Base-by-base conservation (phyloP, 352 stramenopile species). In the Phytopythium kandeliae region DNA sequence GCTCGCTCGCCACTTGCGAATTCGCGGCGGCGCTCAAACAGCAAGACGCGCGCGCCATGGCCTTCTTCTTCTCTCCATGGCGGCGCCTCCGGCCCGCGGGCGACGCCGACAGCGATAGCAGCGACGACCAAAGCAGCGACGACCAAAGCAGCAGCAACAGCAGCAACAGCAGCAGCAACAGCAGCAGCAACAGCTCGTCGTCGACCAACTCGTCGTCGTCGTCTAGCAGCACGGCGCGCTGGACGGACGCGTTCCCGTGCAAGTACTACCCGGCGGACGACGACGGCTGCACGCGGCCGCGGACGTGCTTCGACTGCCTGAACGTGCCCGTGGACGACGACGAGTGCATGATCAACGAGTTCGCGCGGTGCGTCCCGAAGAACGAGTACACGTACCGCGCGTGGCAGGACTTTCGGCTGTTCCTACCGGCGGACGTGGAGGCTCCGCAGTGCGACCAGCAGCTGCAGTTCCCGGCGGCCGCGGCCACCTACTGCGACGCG, bases 301-400 rank as follows among this genome's bases (percentile, higher is more conserved):
- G 76, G 11, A 66, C 60, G 2, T 89, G 78, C 62, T 57, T 62
- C 48, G 76, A 87, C 63, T 89, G 78, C 55, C 63, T 90, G 12
- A 85, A 84, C 45, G 51, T 62, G 36, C 51, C 68, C 55, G 40
- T 79, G n/a, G 57, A 47, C 24, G 48, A 52, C 22, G 37, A 56
- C 21, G 40, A 48, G 30, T 75, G 66, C 52, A 71, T 72, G 59
- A 54, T 72, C 43, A 72, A 72, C 57, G 55, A 72, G 41, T 70
- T 67, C 45, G 66, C 60, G 13, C 66, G 63, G 21, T 75, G 66
- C 48, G 54, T 69, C n/a, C 51, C 58, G n/a, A 84, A 80, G 60
- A 58, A 15, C 12, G 36, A 10, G 1, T 22, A 25, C 3, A 58
- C 17, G 1, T 75, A 65, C 57, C 30, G 60, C 4, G 50, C 35